These are phyloP conservation scores for Cercophora scortea DNA, from an alignment of 495 filamentous ascomycete species.

Conservation along the genomic window DNA sequence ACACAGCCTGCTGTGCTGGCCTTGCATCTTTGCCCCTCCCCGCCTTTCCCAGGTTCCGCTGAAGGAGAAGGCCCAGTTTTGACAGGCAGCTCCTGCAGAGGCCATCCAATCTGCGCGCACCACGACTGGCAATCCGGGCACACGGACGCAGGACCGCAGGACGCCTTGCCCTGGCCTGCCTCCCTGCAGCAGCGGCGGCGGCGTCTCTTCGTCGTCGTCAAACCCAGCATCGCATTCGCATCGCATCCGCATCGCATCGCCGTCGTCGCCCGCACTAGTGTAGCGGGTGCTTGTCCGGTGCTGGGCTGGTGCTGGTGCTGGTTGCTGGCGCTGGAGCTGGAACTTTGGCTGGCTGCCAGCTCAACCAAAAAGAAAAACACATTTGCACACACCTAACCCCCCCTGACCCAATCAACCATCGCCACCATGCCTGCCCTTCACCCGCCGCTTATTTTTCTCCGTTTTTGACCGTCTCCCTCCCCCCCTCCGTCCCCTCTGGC, in stretches of 20 bases:
- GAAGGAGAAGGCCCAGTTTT: conserved; percentile 12
- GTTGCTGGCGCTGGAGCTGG: too few relatives aligned
- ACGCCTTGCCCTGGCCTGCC: too few relatives aligned
- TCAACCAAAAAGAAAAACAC: conserved; percentile 1
- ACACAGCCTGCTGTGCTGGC: conserved; percentile 28
- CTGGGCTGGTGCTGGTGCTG: too few relatives aligned
- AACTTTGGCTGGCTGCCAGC: conserved; percentile 3
- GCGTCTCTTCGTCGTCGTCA: too few relatives aligned
- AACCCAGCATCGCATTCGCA: too few relatives aligned
- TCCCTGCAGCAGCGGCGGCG: too few relatives aligned
- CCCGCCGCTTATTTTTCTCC: background rate
- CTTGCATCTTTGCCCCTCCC: conserved; percentile 24
- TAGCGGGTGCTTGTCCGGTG: too few relatives aligned
- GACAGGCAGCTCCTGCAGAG: background rate
- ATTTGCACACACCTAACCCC: background rate
- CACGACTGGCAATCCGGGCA: conserved; percentile 21
- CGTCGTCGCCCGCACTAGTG: too few relatives aligned
- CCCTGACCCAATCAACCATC: conserved; percentile 23
- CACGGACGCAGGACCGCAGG: conserved; percentile 6
- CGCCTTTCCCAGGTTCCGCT: conserved; percentile 9
- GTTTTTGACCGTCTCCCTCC: too few relatives aligned
- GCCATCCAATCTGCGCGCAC: conserved; percentile 21
- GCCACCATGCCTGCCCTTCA: conserved; percentile 12
- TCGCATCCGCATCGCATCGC: too few relatives aligned
- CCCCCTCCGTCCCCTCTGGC: too few relatives aligned